Evolutionary conservation across 139 green algal genomes (phyloP).

Genomic region (Marvania coccoides): DNA sequence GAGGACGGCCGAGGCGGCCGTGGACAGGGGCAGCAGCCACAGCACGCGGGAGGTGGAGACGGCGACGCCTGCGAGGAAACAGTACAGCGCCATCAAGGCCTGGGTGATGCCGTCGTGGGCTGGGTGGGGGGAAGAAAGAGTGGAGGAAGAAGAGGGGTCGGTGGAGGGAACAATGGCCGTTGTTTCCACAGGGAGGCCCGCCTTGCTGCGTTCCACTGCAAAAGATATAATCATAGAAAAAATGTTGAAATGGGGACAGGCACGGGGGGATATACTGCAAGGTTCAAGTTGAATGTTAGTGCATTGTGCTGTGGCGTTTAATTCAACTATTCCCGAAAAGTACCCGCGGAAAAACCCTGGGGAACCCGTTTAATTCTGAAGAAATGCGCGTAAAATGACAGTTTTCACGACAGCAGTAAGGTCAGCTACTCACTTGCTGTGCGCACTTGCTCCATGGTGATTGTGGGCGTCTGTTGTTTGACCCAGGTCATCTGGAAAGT

Average conservation of each 20-base stretch:
- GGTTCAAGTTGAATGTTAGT: too few species aligned
- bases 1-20: slow-evolving; percentile 19
- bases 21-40: slow-evolving; percentile 60
- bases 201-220: slow-evolving; percentile 3
- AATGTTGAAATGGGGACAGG: not conserved
- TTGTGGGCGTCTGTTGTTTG: slow-evolving; percentile 36
- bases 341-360: too few species aligned
- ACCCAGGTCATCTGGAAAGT: slow-evolving; percentile 73
- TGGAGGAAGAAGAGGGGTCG: not conserved
- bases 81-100: slow-evolving; percentile 70
- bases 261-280: too few species aligned
- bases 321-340: too few species aligned
- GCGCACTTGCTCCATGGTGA: slow-evolving; percentile 12
- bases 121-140: slow-evolving; percentile 18
- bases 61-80: slow-evolving; percentile 68
- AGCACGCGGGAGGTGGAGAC: slow-evolving; percentile 55
- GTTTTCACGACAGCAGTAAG: too few species aligned
- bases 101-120: slow-evolving; percentile 14
- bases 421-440: slow-evolving; percentile 27
- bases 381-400: too few species aligned
- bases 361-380: too few species aligned
- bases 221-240: not conserved
- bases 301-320: too few species aligned
- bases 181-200: not conserved
- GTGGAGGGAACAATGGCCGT: not conserved